Conservation (phyloP, 768 basidiomycete species). For the Candolleomyces efflorescens region DNA sequence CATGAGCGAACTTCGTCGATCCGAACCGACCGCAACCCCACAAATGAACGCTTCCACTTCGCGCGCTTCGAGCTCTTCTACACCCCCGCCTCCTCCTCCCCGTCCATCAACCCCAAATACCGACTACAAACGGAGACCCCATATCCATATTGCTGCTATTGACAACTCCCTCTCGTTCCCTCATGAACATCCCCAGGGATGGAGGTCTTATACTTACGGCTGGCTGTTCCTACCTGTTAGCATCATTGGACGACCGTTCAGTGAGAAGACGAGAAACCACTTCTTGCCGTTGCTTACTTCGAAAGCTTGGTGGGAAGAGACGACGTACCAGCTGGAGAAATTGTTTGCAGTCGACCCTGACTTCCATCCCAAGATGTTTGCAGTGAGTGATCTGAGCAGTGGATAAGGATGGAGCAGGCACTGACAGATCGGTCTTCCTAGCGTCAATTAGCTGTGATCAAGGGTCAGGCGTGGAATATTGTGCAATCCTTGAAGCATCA, state of each 20-base stretch:
- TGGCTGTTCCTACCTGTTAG: conserved; percentile 87
- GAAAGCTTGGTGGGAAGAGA: conserved; percentile 88
- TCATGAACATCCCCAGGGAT: conserved; percentile 81
- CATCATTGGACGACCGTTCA: conserved; percentile 82
- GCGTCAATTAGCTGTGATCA: conserved; percentile 89
- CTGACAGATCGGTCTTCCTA: conserved; percentile 20
- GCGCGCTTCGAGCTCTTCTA: conserved; percentile 27
- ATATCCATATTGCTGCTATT: conserved; percentile 90
- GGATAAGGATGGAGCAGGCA: background rate
- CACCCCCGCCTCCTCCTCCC: conserved; percentile 30
- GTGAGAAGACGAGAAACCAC: conserved; percentile 73
- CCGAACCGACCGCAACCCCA: conserved; percentile 34
- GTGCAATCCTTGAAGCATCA: conserved; percentile 76
- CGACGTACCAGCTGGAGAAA: conserved; percentile 70
- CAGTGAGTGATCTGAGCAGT: conserved; percentile 35
- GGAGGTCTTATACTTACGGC: conserved; percentile 80
- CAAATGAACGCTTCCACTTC: conserved; percentile 36
- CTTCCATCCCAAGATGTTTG: conserved; percentile 89
- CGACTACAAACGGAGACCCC: conserved; percentile 62
- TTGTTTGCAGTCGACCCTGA: conserved; percentile 80
- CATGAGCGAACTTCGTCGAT: conserved; percentile 63
- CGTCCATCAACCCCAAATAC: conserved; percentile 30
- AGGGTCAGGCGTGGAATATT: conserved; percentile 91
- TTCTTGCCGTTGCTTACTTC: conserved; percentile 81
- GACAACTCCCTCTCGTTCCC: conserved; percentile 93